Evolutionary conservation across 1,284 basidiomycete species (phyloP).

Genomic region (Ustilago nuda): DNA sequence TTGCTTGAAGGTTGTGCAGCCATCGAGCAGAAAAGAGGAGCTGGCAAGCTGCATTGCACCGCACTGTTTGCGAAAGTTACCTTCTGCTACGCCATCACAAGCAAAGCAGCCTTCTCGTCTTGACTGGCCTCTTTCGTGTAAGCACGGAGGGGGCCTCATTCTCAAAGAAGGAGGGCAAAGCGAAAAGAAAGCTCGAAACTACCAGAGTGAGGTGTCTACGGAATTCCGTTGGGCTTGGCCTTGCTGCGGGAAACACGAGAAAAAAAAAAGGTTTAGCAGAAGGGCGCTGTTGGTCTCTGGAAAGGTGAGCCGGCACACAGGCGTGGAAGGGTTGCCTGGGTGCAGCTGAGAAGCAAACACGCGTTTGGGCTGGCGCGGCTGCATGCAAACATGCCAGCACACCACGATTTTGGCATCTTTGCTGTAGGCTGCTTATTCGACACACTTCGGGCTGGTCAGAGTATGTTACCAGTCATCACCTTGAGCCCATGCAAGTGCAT

Average conservation of each 20-base stretch:
- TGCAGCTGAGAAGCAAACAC: constrained; percentile 7
- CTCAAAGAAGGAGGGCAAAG: neutral
- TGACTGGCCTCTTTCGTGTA: neutral
- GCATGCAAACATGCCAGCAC: constrained; percentile 13
- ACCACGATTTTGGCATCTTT: neutral
- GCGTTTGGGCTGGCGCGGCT: neutral
- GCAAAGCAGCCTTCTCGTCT: neutral
- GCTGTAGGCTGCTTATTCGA: neutral
- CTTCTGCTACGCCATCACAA: neutral
- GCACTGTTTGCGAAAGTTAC: neutral
- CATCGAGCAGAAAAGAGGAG: neutral
- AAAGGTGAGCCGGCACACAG: neutral
- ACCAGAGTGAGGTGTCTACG: constrained; percentile 5
- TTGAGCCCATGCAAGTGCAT: constrained; percentile 16
- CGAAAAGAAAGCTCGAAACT: neutral
- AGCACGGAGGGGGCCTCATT: neutral
- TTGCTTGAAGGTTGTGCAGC: neutral
- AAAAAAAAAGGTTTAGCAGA: neutral
- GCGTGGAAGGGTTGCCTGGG: neutral
- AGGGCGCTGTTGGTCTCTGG: constrained; percentile 15
- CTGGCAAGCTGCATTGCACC: constrained; percentile 1
- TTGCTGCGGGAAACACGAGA: constrained; percentile 11
- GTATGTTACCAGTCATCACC: neutral
- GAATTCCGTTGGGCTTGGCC: constrained; percentile 41
- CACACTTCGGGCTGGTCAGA: no score